These are phyloP conservation scores for Ophiostoma perfectum DNA, from an alignment of 2,329 filamentous ascomycete genomes.

Conservation along the genomic window DNA sequence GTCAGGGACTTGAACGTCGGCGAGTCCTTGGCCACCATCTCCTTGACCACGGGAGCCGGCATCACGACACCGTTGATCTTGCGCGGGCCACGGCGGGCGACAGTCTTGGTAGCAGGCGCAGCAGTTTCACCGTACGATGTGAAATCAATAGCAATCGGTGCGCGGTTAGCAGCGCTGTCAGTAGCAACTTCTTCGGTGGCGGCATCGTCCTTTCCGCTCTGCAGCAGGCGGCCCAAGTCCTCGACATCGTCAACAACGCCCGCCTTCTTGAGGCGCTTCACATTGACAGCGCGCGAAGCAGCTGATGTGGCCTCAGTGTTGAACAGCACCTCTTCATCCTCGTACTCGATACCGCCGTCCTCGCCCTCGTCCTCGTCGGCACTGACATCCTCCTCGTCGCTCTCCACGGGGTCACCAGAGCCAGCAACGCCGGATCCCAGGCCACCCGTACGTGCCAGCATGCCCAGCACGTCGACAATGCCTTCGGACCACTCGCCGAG, in stretches of 20 bases:
- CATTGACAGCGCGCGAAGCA: slow-evolving; percentile 33
- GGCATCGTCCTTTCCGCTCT: slow-evolving; percentile 39
- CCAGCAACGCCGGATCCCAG: slow-evolving; percentile 64
- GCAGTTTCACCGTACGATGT: slow-evolving; percentile 56
- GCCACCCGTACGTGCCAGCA: slow-evolving; percentile 54
- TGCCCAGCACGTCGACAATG: slow-evolving; percentile 63
- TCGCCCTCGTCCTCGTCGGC: slow-evolving; percentile 67
- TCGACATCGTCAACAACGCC: slow-evolving; percentile 70
- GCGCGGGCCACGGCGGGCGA: slow-evolving; percentile 26
- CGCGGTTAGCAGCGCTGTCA: slow-evolving; percentile 24
- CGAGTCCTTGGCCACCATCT: slow-evolving; percentile 90
- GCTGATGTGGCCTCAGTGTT: slow-evolving; percentile 41
- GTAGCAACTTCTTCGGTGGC: not conserved
- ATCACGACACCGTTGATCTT: slow-evolving; percentile 36
- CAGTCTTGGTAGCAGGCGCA: slow-evolving; percentile 35
- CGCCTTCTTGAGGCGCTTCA: slow-evolving; percentile 40
- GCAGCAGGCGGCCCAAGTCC: slow-evolving; percentile 66
- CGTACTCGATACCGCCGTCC: slow-evolving; percentile 31
- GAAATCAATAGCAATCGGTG: slow-evolving; percentile 76
- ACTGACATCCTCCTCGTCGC: slow-evolving; percentile 63
- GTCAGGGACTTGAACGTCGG: slow-evolving; percentile 85
- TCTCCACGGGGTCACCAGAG: slow-evolving; percentile 79
- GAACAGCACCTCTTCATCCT: slow-evolving; percentile 49
- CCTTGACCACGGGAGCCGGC: slow-evolving; percentile 53
- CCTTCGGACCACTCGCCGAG: slow-evolving; percentile 75